A percentile compares a stretch with the other conserved stretches of the same genome.
Evolutionary conservation across 2,329 filamentous ascomycete genomes (phyloP).

Genomic region (Escovopsis sp.): DNA sequence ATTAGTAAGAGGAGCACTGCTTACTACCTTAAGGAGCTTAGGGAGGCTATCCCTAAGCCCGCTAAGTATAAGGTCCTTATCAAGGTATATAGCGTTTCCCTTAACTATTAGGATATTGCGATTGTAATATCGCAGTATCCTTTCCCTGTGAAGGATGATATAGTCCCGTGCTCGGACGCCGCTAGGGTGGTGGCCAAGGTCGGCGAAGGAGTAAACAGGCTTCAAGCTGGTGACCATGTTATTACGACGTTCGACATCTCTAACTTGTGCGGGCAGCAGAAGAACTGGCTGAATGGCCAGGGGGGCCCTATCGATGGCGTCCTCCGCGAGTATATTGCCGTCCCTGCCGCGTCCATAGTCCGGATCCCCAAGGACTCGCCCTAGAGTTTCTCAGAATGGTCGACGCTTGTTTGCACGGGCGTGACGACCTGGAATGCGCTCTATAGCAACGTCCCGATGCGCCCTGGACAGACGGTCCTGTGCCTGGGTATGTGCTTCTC

Average conservation of each 20-base stretch:
- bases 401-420: slow-evolving; percentile 1
- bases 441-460: no score
- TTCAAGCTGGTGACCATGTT: slow-evolving; percentile 22
- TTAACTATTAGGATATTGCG: slow-evolving; percentile 22
- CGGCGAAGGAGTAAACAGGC: slow-evolving; percentile 18
- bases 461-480: no score
- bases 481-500: no score
- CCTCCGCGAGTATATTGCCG: not conserved
- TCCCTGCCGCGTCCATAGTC: not conserved
- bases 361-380: not conserved
- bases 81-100: slow-evolving; percentile 18
- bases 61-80: slow-evolving; percentile 10
- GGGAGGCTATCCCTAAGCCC: no score
- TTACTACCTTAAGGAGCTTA: no score
- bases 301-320: slow-evolving; percentile 1
- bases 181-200: slow-evolving; percentile 25
- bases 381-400: not conserved
- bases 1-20: no score
- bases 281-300: not conserved
- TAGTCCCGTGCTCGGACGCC: slow-evolving; percentile 23
- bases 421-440: not conserved
- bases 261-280: not conserved
- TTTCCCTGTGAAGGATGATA: slow-evolving; percentile 22
- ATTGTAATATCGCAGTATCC: slow-evolving; percentile 26
- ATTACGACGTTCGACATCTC: slow-evolving; percentile 13